Evolutionary conservation across 208 protist genomes (phyloP).

Genomic region (Perkinsela sp.): DNA sequence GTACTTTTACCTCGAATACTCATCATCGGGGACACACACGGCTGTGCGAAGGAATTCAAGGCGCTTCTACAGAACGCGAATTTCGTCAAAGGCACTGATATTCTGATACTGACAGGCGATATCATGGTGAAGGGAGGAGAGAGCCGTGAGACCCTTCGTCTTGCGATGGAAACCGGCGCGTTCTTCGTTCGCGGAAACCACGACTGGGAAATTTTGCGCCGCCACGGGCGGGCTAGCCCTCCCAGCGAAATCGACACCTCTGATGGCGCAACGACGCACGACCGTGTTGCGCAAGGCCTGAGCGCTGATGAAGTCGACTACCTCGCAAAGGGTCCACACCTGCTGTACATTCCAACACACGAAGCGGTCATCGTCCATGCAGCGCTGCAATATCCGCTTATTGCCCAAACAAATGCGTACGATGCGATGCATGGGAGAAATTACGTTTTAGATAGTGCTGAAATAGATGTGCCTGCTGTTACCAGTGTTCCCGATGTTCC

Average conservation of each 20-base stretch:
- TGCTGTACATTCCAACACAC: slow-evolving; percentile 37
- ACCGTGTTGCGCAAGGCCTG: slow-evolving; percentile 21
- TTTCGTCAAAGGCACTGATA: slow-evolving; percentile 28
- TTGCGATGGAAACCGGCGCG: slow-evolving; percentile 22
- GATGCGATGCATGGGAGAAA: slow-evolving; percentile 3
- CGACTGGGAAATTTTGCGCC: slow-evolving; percentile 38
- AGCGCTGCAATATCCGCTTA: slow-evolving; percentile 10
- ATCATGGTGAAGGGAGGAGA: slow-evolving; percentile 61
- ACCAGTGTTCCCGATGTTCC: neutral
- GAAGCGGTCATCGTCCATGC: slow-evolving; percentile 53
- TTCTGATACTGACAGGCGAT: slow-evolving; percentile 45
- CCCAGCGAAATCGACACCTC: slow-evolving; percentile 9
- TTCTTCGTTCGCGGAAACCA: slow-evolving; percentile 57
- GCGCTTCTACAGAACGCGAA: slow-evolving; percentile 37
- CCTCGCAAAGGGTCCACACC: slow-evolving; percentile 37
- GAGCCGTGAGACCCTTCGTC: slow-evolving; percentile 30
- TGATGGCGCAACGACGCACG: slow-evolving; percentile 26
- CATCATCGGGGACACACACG: slow-evolving; percentile 62
- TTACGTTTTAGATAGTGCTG: neutral
- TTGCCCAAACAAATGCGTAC: slow-evolving; percentile 2
- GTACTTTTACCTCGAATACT: slow-evolving; percentile 10
- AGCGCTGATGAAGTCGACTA: slow-evolving; percentile 38
- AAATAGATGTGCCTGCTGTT: neutral
- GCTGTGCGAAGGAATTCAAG: slow-evolving; percentile 40
- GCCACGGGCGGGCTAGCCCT: slow-evolving; percentile 11